Percentiles rank a stretch among this genome's conserved stretches.
These are phyloP conservation scores for Oryza nivara DNA, from an alignment of 176 grass and related monocot genomes.

Conservation along the genomic window DNA sequence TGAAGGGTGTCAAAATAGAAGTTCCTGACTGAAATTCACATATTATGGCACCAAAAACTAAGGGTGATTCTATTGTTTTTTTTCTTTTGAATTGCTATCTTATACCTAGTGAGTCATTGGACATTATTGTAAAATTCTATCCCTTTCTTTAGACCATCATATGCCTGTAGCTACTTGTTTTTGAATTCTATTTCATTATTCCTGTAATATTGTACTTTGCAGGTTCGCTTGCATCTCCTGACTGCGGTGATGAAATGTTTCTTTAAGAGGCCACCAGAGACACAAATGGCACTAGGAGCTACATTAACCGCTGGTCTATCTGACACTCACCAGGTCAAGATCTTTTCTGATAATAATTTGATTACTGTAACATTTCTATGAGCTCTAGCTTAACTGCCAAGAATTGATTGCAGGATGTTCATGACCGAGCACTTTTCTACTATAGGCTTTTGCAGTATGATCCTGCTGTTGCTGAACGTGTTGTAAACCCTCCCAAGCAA, in stretches of 20 bases:
- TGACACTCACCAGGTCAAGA: conserved; percentile 81
- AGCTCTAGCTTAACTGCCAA: conserved; percentile 28
- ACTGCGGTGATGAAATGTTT: conserved; percentile 98
- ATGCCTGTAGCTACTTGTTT: conserved; percentile 8
- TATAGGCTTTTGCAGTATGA: conserved; percentile 97
- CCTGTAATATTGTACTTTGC: conserved; percentile 38
- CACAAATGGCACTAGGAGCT: conserved; percentile 86
- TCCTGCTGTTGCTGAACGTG: conserved; percentile 74
- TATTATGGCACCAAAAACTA: neutral
- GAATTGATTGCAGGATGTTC: conserved; percentile 79
- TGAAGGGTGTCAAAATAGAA: neutral
- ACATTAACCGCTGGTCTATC: conserved; percentile 83
- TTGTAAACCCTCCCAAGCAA: conserved; percentile 99
- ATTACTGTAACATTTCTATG: conserved; percentile 16
- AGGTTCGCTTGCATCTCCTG: conserved; percentile 97
- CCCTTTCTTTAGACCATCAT: conserved; percentile 9
- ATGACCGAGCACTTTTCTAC: conserved; percentile 96
- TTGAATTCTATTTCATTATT: conserved; percentile 27
- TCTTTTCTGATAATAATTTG: conserved; percentile 18
- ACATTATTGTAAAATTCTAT: conserved; percentile 19
- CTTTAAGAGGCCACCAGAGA: conserved; percentile 94
- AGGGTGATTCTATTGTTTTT: neutral
- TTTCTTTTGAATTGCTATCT: neutral
- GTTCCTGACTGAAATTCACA: conserved; percentile 5
- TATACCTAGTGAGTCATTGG: conserved; percentile 8